Base-by-base conservation (phyloP, 192 early-diverging fungal genomes). In the Lobulomyces angularis region DNA sequence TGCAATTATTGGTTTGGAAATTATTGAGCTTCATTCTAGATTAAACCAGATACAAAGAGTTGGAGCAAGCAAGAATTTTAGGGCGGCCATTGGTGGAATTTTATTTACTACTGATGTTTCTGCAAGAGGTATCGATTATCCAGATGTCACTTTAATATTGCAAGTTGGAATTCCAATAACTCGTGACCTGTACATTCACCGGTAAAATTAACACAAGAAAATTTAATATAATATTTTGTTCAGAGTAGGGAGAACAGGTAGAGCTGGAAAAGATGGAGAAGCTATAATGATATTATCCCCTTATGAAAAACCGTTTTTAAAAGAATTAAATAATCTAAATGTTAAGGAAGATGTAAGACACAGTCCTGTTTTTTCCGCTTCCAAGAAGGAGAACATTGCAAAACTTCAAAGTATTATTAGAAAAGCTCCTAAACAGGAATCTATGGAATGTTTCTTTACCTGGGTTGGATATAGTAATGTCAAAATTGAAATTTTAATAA, bases 51-150 rank as follows among this genome's bases (percentile, higher is more conserved):
- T 50, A 3, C 64, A 71, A 41, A 84, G 89, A 33, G 67, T 71
- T 9, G 62, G 68, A 14, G 72, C 81, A 2, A 79, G 84, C 4
- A 69, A 83, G 28, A 55, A 55, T 9, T 98, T 96, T 73, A 72
- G 90, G 37, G 61, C 51, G 4, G 57, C 69, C 29, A 63, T 55
- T 17, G 47, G 51, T 7, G 56, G 67, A 28, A 76, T 96, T 27
- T 64, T 98, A 43, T 75, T 96, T 46, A 94, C 94, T 1, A 84
- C 88, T 1, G 94, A 95, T 55, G 89, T 98, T 1, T 90, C 89
- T 42, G 91, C 94, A 29, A 83, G 94, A 45, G 94, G 94, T 31
- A 86, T 98, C 20, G 94, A 98, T 58, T 96, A 94, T 44, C 91
- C 91, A 9, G 79, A 80, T 54, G 92, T 98, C 3, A 77, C 77